These are phyloP conservation scores for Solanum hybrid DNA, from an alignment of 305 asterid genomes.

Conservation along the genomic window DNA sequence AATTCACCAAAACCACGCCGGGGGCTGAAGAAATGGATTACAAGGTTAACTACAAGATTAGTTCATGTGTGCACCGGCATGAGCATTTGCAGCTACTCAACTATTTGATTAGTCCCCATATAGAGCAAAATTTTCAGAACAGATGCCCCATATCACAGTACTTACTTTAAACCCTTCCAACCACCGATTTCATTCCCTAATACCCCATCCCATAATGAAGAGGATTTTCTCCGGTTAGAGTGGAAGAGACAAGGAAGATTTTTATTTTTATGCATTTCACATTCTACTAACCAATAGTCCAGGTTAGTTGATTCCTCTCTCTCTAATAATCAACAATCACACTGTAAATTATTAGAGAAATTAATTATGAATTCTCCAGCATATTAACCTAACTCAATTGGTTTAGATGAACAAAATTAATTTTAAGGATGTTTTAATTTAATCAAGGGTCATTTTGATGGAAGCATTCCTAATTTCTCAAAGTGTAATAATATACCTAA, in stretches of 20 bases:
- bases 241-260: not conserved
- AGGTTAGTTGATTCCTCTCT: not conserved
- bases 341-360: not conserved
- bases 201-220: not conserved
- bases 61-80: not conserved
- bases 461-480: not conserved
- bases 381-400: not conserved
- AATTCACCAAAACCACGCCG: not conserved
- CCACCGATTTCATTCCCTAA: not conserved
- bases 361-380: not conserved
- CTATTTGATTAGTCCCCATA: not conserved
- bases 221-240: not conserved
- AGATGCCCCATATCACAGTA: not conserved
- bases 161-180: not conserved
- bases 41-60: not conserved
- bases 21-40: not conserved
- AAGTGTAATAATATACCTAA: not conserved
- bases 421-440: not conserved
- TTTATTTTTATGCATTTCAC: not conserved
- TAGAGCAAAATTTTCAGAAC: not conserved
- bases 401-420: not conserved
- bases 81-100: not conserved
- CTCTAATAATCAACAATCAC: not conserved
- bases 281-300: not conserved
- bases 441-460: not conserved